A percentile compares a stretch with the other conserved stretches of the same genome.
phyloP scores from a whole-genome alignment of 1,284 basidiomycete genomes.

The Entoloma clypeatum region DNA sequence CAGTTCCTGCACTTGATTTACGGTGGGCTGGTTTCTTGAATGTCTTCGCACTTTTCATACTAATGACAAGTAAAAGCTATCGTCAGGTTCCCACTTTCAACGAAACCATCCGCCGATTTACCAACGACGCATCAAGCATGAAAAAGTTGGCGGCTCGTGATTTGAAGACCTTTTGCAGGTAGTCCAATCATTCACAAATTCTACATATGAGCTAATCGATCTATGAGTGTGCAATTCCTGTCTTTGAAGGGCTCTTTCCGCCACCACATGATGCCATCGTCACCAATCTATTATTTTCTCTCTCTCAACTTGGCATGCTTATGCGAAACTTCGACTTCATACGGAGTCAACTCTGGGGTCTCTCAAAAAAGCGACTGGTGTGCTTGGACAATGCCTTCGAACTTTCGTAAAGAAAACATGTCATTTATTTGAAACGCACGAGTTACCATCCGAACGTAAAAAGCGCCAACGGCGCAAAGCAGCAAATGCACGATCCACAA shows the following conservation, averaged over 20 bases:
- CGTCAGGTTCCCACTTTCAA: conserved; percentile 22
- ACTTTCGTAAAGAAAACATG: too few species aligned
- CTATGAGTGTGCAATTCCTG: conserved; percentile 27
- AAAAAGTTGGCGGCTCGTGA: conserved; percentile 25
- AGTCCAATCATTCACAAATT: background rate
- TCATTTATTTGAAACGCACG: too few species aligned
- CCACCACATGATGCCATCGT: background rate
- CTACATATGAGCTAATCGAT: background rate
- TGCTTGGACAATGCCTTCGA: too few species aligned
- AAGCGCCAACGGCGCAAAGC: too few species aligned
- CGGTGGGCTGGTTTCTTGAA: conserved; percentile 11
- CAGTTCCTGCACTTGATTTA: conserved; percentile 18
- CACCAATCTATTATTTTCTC: background rate
- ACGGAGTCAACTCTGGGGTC: too few species aligned
- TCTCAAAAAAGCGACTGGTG: too few species aligned
- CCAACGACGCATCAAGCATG: conserved; percentile 11
- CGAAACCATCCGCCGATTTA: conserved; percentile 13
- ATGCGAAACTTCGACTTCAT: too few species aligned
- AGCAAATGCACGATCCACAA: too few species aligned
- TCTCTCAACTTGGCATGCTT: too few species aligned
- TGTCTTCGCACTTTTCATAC: background rate
- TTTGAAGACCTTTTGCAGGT: conserved; percentile 32
- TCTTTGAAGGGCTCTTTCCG: conserved; percentile 29
- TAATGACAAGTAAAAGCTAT: conserved; percentile 13
- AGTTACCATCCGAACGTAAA: too few species aligned